Conservation (phyloP, 108 stramenopile genomes). For the Cyclotella atomus region DNA sequence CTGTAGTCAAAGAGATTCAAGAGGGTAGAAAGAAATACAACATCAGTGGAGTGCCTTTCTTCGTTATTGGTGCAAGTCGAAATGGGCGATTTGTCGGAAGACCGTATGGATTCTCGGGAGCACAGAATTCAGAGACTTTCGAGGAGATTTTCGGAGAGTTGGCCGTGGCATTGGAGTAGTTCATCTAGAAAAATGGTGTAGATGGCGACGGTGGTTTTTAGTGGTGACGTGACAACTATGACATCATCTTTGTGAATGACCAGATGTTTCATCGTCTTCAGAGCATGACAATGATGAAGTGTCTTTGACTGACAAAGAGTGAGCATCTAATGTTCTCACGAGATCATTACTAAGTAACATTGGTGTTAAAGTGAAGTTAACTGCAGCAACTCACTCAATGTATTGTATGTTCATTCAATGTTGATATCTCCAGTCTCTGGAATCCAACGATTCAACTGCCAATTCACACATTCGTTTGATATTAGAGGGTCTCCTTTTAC, state of each 20-base stretch:
- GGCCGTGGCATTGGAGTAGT: conserved; percentile 26
- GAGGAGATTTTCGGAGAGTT: conserved; percentile 65
- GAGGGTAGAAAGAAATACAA: conserved; percentile 54
- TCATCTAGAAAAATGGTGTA: not conserved
- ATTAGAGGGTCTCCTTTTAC: conserved; percentile 54
- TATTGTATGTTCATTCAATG: conserved; percentile 20
- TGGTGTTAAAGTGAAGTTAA: too few relatives aligned
- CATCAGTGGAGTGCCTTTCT: conserved; percentile 68
- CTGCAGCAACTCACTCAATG: too few relatives aligned
- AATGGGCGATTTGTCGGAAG: conserved; percentile 16
- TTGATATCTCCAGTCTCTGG: conserved; percentile 58
- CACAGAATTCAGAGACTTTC: conserved; percentile 60
- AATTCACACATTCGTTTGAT: conserved; percentile 59
- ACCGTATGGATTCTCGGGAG: conserved; percentile 73
- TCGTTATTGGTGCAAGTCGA: conserved; percentile 50
- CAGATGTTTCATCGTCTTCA: conserved; percentile 6
- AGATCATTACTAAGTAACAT: too few relatives aligned
- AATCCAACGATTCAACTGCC: conserved; percentile 66
- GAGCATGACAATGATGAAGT: not conserved
- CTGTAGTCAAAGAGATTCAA: conserved; percentile 60
- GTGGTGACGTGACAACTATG: not conserved
- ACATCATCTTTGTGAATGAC: conserved; percentile 7
- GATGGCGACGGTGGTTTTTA: not conserved
- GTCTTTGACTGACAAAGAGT: not conserved
- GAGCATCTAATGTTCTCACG: not conserved